Percentiles rank a stretch among this genome's conserved stretches.
Evolutionary conservation across 257 asterid species (phyloP).

Genomic region (Penstemon barbatus): DNA sequence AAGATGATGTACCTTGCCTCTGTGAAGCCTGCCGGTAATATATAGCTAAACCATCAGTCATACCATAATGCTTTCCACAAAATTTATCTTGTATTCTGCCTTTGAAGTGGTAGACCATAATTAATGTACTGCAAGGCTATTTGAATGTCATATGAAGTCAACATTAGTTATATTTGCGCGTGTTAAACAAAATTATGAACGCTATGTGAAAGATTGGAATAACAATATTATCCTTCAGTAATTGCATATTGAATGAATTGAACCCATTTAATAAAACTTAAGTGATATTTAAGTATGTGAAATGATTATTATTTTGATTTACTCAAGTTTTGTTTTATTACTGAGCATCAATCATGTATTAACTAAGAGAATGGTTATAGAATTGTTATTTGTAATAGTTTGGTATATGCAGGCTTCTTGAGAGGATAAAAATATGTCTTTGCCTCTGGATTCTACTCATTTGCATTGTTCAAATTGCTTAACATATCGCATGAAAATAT

Average conservation of each 20-base stretch:
- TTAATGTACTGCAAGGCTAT: slow-evolving; percentile 10
- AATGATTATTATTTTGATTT: neutral
- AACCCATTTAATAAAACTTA: no score
- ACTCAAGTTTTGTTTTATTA: neutral
- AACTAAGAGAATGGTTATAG: slow-evolving; percentile 4
- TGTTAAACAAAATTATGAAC: no score
- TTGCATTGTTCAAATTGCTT: neutral
- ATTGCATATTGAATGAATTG: no score
- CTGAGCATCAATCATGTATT: neutral
- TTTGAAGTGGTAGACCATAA: neutral
- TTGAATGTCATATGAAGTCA: neutral
- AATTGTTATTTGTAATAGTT: slow-evolving; percentile 11
- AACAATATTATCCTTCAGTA: no score
- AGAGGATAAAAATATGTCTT: slow-evolving; percentile 2
- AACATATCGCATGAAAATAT: slow-evolving; percentile 1
- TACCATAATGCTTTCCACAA: neutral
- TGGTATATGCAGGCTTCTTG: slow-evolving; percentile 6
- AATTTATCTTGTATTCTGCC: slow-evolving; percentile 17
- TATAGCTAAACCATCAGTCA: slow-evolving; percentile 2
- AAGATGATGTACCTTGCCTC: slow-evolving; percentile 82
- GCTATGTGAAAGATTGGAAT: no score
- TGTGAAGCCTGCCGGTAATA: slow-evolving; percentile 80
- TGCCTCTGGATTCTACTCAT: slow-evolving; percentile 16
- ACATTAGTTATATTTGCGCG: neutral
- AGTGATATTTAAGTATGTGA: neutral